Evolutionary conservation across 2,329 filamentous ascomycete genomes (phyloP), one percentile per base, ranked within the genome.

Genomic region (Myriosclerotinia curreyana): DNA sequence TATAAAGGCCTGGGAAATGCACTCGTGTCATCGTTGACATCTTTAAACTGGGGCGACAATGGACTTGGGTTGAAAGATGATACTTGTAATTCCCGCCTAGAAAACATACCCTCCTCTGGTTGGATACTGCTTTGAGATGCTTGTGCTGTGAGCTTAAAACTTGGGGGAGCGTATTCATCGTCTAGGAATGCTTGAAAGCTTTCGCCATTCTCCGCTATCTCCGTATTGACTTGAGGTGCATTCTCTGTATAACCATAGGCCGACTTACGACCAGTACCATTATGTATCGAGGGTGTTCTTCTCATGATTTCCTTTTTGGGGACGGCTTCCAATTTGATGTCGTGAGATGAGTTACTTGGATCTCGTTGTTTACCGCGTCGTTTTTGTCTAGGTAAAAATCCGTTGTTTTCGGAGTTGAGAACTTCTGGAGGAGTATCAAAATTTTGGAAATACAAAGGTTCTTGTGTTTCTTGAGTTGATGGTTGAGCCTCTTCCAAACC

Each of bases 21-120:
- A 48, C 62, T 50, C 44, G 63, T 64, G 54, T 51, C 64, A 65
- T 46, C 54, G 15, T 66, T 69, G 9, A 69, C 38, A 20, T 60
- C 60, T 53, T 67, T 67, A 1, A 67, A 42, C 5, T 38, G 25
- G 17, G 38, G 36, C 17, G 48, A 46, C 38, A 64, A 34, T 22
- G 62, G 54, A 11, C 25, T 52, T 1, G 55, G 50, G 42, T 31
- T 46, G 17, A 48, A 51, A 25, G 58, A 56, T 38, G 28, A 2
- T 15, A 9, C 46, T 65, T 50, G 31, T 28, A 42, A 22, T 7
- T 40, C 22, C 3, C 44, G 42, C 46, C 56, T 56, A 48, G 44
- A 59, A 50, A 63, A 63, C 61, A 63, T 36, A 28, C 61, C 61
- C 36, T 63, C 61, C 31, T 63, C 61, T 44, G 61, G 52, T 58